Base-by-base conservation (phyloP, 1,284 basidiomycete species). In the Quambalaria eucalypti region DNA sequence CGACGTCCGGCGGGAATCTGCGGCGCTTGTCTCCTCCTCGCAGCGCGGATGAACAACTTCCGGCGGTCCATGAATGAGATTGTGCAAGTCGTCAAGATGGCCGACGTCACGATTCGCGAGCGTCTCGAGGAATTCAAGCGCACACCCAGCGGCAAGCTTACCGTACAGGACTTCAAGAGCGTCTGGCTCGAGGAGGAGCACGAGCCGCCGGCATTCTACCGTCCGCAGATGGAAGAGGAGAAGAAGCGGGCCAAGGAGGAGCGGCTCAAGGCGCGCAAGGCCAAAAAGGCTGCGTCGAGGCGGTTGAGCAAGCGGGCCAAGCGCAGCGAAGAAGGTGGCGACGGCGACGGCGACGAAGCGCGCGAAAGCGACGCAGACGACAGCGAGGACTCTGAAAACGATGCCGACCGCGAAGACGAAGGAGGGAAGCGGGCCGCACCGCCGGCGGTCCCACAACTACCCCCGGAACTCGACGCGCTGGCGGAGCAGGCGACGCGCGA, bases 11-110 rank as follows among this genome's bases (percentile, higher is more conserved):
- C 95, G 0, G 95, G 95, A 16, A 92, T 99, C 56, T 97, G 93
- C 75, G 95, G 95, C 28, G 95, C 95, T 0, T 90, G 89, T 31
- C 82, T 98, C 14, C 82, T 98, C 36, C 83, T 99, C 19, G 95
- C 95, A 0, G 93, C 91, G 29, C 85, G 95, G 21, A 98, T 99
- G 95, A 96, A 95, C 78, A 91, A 96, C 75, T 98, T 95, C 73
- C 81, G 92, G 36, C 81, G 95, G 44, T 88, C 86, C 23, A 82
- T 97, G 2, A 87, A 92, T 70, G 95, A 99, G 77, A 87, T 99
- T 51, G 91, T 97, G 10, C 76, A 77, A 42, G 91, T 98, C 7
- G 95, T 98, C 66, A 98, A 98, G 78, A 96, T 97, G 62, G 90
- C 92, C 26, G 91, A 97, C 65, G 85, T 85, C 6, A 98, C 95